Base-by-base conservation (phyloP, 441 rosid genomes). In the Capsella rubella region DNA sequence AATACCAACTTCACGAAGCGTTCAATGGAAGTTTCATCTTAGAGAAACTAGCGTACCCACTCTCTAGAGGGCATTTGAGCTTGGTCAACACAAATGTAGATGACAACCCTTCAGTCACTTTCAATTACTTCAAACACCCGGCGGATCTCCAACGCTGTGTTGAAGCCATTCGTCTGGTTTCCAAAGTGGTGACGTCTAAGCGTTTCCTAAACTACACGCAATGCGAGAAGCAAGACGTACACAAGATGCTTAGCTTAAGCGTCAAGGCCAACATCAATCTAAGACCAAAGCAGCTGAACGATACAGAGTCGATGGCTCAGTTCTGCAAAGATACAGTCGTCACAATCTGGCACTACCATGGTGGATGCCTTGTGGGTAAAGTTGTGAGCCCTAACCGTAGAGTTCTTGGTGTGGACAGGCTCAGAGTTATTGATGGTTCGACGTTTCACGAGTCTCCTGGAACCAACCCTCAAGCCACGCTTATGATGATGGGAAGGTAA, bases 301-400 rank as follows among this genome's bases (percentile, higher is more conserved):
- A 95, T 81, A 92, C 96, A 55, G 80, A 80, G 84, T 95, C 96
- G 14, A 60, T 95, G 11, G 92, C 90, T 87, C 99, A 95, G 85
- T 95, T 93, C 84, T 95, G 99, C 77, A 89, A 74, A 66, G 98
- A 95, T 81, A 90, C 96, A 7, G 98, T 95, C 65, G 82, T 93
- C 91, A 87, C 97, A 14, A 95, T 95, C 53, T 95, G 99, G 99
- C 99, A 95, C 46, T 95, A 89, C 67, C 99, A 95, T 47, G 99
- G 99, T 10, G 99, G 99, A 4, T 90, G 95, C 74, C 92, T 86
- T 71, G 95, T 93, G 5, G 93, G 94, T 10, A 87, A 85, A 81
- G 99, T 95, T 25, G 97, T 95, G 62, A 75, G 57, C 73, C 68
- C 71, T 15, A 76, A 86, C 69, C 67, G 78, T 54, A 82, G 76